Evolutionary conservation across 2,329 filamentous ascomycete genomes (phyloP), one percentile per base, ranked within the genome.

Genomic region (Cytospora chrysosperma): DNA sequence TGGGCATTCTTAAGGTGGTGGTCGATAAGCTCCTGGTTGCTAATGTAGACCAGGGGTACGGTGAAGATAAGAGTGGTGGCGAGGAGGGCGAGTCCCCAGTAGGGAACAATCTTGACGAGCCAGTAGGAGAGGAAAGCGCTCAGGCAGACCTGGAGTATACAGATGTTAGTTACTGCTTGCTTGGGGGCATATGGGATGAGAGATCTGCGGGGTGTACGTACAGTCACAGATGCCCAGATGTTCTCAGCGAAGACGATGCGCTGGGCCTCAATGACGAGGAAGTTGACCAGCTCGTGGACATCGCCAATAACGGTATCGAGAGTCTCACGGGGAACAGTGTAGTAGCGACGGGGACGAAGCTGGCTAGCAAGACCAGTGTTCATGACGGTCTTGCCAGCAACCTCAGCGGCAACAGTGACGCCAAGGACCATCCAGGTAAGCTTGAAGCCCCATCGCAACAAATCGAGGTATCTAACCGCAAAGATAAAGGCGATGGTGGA

Each of bases 1-100:
- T 82, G 81, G 60, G 80, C 84, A 67, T 85, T 79, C 74, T 83
- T 77, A 69, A 90, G 73, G 69, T 89, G 83, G 68, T 80, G 75
- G 71, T 90, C 88, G 70, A 90, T 90, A 63, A 89, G 75, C 77
- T 90, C 87, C 78, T 89, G 81, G 82, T 90, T 90, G 70, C 81
- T 81, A 69, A 81, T 82, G 77, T 90, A 90, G 72, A 89, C 71
- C 59, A 90, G 79, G 32, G 88, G 88, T 15, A 78, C 80, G 64
- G 88, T 78, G 79, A 90, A 90, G 64, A 83, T 71, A 56, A 85
- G 74, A 15, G 85, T 85, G 64, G 85, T 85, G 67, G 76, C 78
- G 69, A 89, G 79, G 67, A 90, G 75, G 54, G 85, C 79, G 67
- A 90, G 83, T 40, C 85, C 87, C 88, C 88, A 90, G 79, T 88